phyloP scores from a whole-genome alignment of 228 moss, liverwort and hornwort species.

The Sphagnum fallax region DNA sequence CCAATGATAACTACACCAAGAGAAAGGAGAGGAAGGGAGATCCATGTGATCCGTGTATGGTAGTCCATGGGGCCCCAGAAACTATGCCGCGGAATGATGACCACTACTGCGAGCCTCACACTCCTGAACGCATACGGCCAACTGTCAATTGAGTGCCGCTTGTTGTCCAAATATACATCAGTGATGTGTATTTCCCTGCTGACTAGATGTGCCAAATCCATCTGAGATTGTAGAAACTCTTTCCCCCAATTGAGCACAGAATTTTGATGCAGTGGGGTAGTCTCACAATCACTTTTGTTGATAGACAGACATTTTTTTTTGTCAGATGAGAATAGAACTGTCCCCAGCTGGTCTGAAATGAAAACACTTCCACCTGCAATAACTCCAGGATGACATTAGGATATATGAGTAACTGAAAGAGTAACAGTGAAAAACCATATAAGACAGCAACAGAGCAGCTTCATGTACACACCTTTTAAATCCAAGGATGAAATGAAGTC shows the following conservation, averaged over 20 bases:
- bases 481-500: slow-evolving; percentile 37
- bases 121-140: slow-evolving; percentile 52
- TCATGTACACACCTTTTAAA: slow-evolving; percentile 26
- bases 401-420: neutral
- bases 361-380: slow-evolving; percentile 66
- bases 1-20: slow-evolving; percentile 48
- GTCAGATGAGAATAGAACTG: slow-evolving; percentile 60
- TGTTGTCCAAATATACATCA: slow-evolving; percentile 43
- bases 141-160: slow-evolving; percentile 52
- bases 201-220: slow-evolving; percentile 40
- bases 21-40: slow-evolving; percentile 46
- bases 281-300: slow-evolving; percentile 27
- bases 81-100: slow-evolving; percentile 55
- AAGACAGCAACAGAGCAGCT: neutral
- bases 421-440: neutral
- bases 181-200: slow-evolving; percentile 31
- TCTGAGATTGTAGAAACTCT: slow-evolving; percentile 36
- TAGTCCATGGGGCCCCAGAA: slow-evolving; percentile 63
- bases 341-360: slow-evolving; percentile 55
- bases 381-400: neutral
- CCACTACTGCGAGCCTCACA: slow-evolving; percentile 58
- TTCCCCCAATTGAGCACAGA: slow-evolving; percentile 35
- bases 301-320: slow-evolving; percentile 19
- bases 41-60: slow-evolving; percentile 43
- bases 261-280: slow-evolving; percentile 21